Base-by-base conservation (phyloP, 1,139 yeast species). In the Pichia sp. region DNA sequence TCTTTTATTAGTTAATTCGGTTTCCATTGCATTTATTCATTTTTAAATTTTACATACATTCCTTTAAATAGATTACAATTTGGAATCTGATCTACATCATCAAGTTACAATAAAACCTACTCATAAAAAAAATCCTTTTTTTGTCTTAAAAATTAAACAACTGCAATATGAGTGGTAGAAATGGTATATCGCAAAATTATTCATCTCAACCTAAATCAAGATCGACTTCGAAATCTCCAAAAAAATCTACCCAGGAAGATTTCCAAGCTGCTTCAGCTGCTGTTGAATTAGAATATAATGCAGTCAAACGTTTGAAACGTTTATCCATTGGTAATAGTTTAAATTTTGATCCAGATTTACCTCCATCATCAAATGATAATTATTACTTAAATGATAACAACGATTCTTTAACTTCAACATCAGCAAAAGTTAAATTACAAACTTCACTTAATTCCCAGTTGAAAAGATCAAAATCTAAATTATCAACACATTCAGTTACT, bases 271-370 rank as follows among this genome's bases (percentile, higher is more conserved):
- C 67, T 2, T 61, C 66, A 2, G 56, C 58, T 32, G 65, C 66
- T 3, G 64, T 63, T 20, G 79, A 76, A 56, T 77, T 73, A 55
- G 82, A 77, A 56, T 73, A 76, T 62, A 73, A 73, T 60, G 73
- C 74, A 67, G 82, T 77, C 54, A 75, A 78, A 31, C 79, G 80
- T 12, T 65, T 77, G 50, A 77, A 77, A 57, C 65, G 82, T 46
- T 63, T 76, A 25, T 73, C 79, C 7, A 74, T 77, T 16, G 82
- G 82, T 12, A 70, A 74, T 56, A 60, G 71, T 59, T 67, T 77
- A 68, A 70, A 66, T 51, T 74, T 70, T 51, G 82, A 77, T 53
- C 82, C 82, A 3, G 82, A 77, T 56, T 62, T 76, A 35, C 81
- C 81, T 33, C 81, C 81, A 8, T 61, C 59, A 43, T 71, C 68